Evolutionary conservation across 345 rosid species (phyloP).

Genomic region (Reutealis trisperma): DNA sequence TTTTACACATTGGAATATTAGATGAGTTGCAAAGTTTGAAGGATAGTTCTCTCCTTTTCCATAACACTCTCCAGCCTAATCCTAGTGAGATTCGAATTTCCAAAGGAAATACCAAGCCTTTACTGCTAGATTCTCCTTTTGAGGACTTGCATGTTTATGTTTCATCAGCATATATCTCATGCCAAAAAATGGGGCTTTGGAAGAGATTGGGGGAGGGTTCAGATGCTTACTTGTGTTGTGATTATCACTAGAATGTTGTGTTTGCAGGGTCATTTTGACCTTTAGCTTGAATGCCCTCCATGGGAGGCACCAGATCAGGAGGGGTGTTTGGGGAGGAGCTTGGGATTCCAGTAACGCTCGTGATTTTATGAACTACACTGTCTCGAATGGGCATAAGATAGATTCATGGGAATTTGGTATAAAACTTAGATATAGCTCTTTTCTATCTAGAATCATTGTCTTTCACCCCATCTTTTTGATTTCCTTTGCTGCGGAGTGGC

Average conservation of each 20-base stretch:
- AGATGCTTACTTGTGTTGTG: slow-evolving; percentile 3
- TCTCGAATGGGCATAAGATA: slow-evolving; percentile 68
- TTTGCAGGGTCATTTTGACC: slow-evolving; percentile 68
- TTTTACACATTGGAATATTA: too few species aligned
- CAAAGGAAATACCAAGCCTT: neutral
- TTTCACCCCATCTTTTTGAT: slow-evolving; percentile 16
- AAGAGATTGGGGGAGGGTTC: neutral
- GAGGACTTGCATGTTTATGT: neutral
- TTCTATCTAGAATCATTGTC: slow-evolving; percentile 6
- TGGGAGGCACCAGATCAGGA: slow-evolving; percentile 69
- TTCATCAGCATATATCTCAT: slow-evolving; percentile 5
- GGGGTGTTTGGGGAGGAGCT: slow-evolving; percentile 70
- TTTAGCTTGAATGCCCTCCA: slow-evolving; percentile 89
- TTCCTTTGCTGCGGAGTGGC: slow-evolving; percentile 15
- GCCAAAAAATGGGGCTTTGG: neutral
- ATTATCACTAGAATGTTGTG: slow-evolving; percentile 19
- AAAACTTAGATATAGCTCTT: slow-evolving; percentile 14
- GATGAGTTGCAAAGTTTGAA: too few species aligned
- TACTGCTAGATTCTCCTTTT: neutral
- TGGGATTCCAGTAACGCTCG: slow-evolving; percentile 80
- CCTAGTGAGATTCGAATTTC: neutral
- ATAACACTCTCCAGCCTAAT: too few species aligned
- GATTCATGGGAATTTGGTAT: slow-evolving; percentile 99
- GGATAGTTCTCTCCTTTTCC: too few species aligned
- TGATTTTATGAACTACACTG: slow-evolving; percentile 75